Evolutionary conservation across 73 alveolate species (phyloP).

Genomic region (Tetrahymena borealis): DNA sequence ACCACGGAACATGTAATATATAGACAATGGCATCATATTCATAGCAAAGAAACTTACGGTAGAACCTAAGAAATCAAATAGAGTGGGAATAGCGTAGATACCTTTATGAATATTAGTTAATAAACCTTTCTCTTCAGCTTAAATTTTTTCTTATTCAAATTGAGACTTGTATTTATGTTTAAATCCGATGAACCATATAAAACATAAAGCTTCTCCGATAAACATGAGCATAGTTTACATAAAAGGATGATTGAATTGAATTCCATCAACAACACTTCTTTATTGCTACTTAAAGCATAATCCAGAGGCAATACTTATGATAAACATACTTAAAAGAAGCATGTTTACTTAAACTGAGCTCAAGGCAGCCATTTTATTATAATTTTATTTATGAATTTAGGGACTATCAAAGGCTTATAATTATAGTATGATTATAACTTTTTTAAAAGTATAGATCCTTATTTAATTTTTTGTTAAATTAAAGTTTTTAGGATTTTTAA

Average conservation of each 20-base stretch:
- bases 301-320: background rate
- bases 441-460: background rate
- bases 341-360: background rate
- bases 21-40: conserved; percentile 69
- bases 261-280: conserved; percentile 20
- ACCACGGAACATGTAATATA: conserved; percentile 93
- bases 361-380: background rate
- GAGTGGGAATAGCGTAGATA: conserved; percentile 64
- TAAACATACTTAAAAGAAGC: background rate
- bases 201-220: conserved; percentile 55
- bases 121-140: conserved; percentile 5
- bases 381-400: too few relatives aligned
- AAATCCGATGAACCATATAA: conserved; percentile 17
- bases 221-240: conserved; percentile 54
- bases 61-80: conserved; percentile 71
- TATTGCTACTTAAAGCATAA: conserved; percentile 15
- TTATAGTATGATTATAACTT: too few relatives aligned
- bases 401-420: too few relatives aligned
- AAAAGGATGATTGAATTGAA: conserved; percentile 60
- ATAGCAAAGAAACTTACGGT: conserved; percentile 77
- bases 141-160: background rate
- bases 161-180: conserved; percentile 1
- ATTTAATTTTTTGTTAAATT: background rate
- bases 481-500: background rate
- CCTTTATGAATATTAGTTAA: conserved; percentile 3